Evolutionary conservation across 2,329 filamentous ascomycete genomes (phyloP).

Genomic region (Xylaria sp.): DNA sequence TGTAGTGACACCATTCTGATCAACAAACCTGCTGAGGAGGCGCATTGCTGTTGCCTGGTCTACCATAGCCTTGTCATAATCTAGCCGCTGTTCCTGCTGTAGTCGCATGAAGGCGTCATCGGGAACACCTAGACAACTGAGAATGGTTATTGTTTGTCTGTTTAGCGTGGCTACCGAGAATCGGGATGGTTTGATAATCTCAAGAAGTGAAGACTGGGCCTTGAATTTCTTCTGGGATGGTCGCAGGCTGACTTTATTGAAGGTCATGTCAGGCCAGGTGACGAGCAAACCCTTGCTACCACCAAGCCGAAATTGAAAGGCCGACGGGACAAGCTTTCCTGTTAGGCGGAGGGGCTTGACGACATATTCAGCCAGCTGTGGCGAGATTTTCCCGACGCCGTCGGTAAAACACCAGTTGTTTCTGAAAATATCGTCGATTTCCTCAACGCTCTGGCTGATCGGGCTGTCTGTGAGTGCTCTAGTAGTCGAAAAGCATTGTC

Average conservation of each 20-base stretch:
- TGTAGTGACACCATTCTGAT: constrained; percentile 85
- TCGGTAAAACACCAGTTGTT: constrained; percentile 84
- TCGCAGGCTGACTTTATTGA: constrained; percentile 79
- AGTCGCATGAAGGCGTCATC: constrained; percentile 74
- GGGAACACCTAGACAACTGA: constrained; percentile 80
- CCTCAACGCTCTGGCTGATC: constrained; percentile 66
- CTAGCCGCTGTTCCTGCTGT: constrained; percentile 72
- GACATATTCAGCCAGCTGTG: constrained; percentile 78
- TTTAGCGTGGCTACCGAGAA: constrained; percentile 85
- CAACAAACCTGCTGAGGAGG: constrained; percentile 79
- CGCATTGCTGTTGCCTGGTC: constrained; percentile 72
- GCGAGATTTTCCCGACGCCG: constrained; percentile 92
- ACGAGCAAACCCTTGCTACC: constrained; percentile 92
- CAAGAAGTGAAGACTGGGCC: constrained; percentile 75
- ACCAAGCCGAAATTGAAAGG: constrained; percentile 91
- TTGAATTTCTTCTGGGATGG: constrained; percentile 90
- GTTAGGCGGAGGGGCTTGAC: constrained; percentile 74
- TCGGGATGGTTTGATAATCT: constrained; percentile 85
- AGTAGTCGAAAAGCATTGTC: constrained; percentile 96
- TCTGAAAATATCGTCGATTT: constrained; percentile 76
- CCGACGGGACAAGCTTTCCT: constrained; percentile 73
- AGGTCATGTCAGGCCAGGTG: constrained; percentile 75
- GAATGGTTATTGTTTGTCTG: constrained; percentile 87
- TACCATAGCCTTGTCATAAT: constrained; percentile 76
- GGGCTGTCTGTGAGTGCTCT: constrained; percentile 74